Evolutionary conservation across 495 filamentous ascomycete species (phyloP), one percentile per base, ranked within the genome.

Genomic region (Xylaria venustula): DNA sequence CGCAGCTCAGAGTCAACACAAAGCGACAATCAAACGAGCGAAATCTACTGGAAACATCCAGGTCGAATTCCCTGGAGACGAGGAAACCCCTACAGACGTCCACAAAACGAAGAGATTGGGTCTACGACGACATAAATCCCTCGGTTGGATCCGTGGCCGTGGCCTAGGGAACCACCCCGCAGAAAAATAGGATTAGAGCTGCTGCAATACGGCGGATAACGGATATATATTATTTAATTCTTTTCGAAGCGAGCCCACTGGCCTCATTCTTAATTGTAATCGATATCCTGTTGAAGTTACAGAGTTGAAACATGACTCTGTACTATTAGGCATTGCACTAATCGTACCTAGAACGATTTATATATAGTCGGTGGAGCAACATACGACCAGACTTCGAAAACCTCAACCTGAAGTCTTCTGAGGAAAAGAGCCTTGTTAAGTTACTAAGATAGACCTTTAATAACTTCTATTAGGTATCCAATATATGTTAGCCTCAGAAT

Each of bases 1-100:
- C 56, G 79, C 79, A 52, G 75, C 83, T 23, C 1, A 22, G 23
- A n/a, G 51, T 23, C 51, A 54, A n/a, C 14, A 54, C 15, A 54
- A 7, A 19, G 12, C 20, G 8, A 47, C 9, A 1, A 46, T 61
- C 28, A 61, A 61, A 41, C 58, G 58, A 2, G 49, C 58, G 11
- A 61, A 28, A 41, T 61, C 58, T 4, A 61, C 58, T 17, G 58
- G 58, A 26, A 61, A 61, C 7, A 54, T 61, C 50, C 30, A 54
- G 19, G 9, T 37, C 15, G 52, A 61, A 22, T 12, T 40, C 9
- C 30, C 41, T 30, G 14, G 11, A 11, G 28, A 42, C 11, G 50
- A 25, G 47, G 7, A 1, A 7, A 17, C 20, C 41, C 26, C 26
- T 8, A 41, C 3, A 23, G 19, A 7, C 30, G 12, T 17, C 41